These are phyloP conservation scores for Nigrospora osmanthi DNA, from an alignment of 2,329 filamentous ascomycete species.

Conservation along the genomic window DNA sequence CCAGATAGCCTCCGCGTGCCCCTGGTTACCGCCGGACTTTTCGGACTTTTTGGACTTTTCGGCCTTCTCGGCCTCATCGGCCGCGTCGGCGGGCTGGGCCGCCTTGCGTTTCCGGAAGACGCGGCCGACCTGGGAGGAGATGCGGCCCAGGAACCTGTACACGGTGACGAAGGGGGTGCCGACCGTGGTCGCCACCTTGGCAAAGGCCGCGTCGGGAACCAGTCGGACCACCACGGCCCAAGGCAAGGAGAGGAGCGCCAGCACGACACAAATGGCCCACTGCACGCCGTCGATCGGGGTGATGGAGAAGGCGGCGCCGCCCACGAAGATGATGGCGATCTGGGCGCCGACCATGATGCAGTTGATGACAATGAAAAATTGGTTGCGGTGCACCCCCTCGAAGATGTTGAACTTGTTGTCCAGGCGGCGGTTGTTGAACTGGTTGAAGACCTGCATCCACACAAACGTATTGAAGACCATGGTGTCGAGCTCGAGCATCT, in stretches of 20 bases:
- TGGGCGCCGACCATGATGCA: slow-evolving; percentile 50
- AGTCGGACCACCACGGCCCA: slow-evolving; percentile 40
- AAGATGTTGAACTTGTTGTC: slow-evolving; percentile 58
- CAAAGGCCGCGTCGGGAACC: slow-evolving; percentile 38
- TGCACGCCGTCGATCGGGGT: slow-evolving; percentile 38
- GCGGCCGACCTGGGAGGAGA: slow-evolving; percentile 10
- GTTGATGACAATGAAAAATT: slow-evolving; percentile 50
- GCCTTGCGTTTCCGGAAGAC: slow-evolving; percentile 10
- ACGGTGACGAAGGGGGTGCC: slow-evolving; percentile 19
- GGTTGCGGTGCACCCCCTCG: slow-evolving; percentile 47
- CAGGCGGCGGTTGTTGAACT: slow-evolving; percentile 56
- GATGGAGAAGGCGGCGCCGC: slow-evolving; percentile 45
- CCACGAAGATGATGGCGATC: slow-evolving; percentile 49
- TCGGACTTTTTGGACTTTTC: not conserved
- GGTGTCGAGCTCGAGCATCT: slow-evolving; percentile 41
- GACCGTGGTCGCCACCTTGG: slow-evolving; percentile 17
- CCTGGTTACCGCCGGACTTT: no score
- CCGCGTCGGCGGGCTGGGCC: not conserved
- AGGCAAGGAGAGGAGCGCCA: slow-evolving; percentile 40
- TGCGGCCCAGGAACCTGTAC: slow-evolving; percentile 13
- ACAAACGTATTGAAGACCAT: slow-evolving; percentile 65
- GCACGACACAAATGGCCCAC: slow-evolving; percentile 45
- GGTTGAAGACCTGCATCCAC: slow-evolving; percentile 68
- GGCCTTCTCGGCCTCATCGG: slow-evolving; percentile 5
- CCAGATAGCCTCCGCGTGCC: not conserved